These are phyloP conservation scores for Dactylonectria estremocensis DNA, from an alignment of 2,329 filamentous ascomycete genomes.

Conservation along the genomic window DNA sequence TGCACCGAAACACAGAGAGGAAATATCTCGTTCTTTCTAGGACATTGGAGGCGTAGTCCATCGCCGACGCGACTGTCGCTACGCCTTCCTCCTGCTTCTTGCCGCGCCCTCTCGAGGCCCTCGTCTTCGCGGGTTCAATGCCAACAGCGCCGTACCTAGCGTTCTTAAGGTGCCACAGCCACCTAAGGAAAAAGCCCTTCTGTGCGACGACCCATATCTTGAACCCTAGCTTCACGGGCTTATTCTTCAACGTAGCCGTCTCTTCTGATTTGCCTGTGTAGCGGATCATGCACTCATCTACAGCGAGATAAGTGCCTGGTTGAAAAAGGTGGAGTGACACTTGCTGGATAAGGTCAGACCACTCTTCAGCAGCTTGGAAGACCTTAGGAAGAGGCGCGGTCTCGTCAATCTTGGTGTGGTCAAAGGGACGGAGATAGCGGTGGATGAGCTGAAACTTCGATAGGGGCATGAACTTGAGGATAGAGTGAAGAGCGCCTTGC, in stretches of 20 bases:
- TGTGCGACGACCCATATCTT: conserved; percentile 27
- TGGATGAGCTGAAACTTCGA: no score
- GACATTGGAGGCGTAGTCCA: no score
- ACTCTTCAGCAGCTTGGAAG: conserved; percentile 12
- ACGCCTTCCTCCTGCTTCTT: no score
- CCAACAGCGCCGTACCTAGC: not conserved
- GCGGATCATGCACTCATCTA: conserved; percentile 29
- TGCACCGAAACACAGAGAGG: no score
- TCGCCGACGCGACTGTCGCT: no score
- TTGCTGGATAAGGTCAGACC: conserved; percentile 23
- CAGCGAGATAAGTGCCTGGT: conserved; percentile 12
- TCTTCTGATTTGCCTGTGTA: conserved; percentile 9
- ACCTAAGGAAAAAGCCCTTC: conserved; percentile 25
- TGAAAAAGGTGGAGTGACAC: conserved; percentile 11
- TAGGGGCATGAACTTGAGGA: conserved; percentile 17
- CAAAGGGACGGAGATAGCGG: no score
- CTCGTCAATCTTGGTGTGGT: no score
- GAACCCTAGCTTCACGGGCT: conserved; percentile 18
- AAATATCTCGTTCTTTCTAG: no score
- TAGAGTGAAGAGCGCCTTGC: conserved; percentile 4
- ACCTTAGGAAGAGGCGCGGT: not conserved
- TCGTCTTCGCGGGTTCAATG: not conserved
- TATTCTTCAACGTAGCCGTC: conserved; percentile 8
- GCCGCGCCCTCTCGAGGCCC: not conserved
- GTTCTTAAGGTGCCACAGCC: conserved; percentile 21